Conservation (phyloP, 441 rosid genomes). For the Croton laevigatus region DNA sequence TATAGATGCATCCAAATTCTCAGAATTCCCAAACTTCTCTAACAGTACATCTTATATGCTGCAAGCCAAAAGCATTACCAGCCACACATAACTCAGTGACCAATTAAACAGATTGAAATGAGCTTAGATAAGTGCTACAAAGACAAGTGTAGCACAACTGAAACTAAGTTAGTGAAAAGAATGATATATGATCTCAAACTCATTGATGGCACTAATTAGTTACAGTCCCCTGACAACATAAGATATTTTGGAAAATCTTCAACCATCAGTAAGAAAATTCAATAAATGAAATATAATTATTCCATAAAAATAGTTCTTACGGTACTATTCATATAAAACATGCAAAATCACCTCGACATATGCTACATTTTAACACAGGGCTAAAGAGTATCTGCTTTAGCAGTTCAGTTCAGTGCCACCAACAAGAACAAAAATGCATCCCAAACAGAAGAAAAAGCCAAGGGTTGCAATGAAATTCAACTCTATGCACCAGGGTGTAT, state of each 20-base stretch:
- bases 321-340: background rate
- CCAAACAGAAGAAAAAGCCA: conserved; percentile 1
- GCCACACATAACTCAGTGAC: background rate
- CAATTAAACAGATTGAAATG: background rate
- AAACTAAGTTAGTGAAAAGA: background rate
- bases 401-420: background rate
- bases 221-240: background rate
- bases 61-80: background rate
- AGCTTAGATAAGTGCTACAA: background rate
- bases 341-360: background rate
- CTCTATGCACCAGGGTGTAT: background rate
- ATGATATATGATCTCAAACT: background rate
- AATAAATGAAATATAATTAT: background rate
- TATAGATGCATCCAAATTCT: background rate
- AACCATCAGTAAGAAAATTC: background rate
- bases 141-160: background rate
- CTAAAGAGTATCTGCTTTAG: background rate
- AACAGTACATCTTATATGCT: background rate
- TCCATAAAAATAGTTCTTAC: background rate
- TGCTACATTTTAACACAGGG: background rate
- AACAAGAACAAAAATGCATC: background rate
- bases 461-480: conserved; percentile 1
- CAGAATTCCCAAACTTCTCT: background rate
- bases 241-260: background rate
- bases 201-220: background rate